These are phyloP conservation scores for Trichoderma lentiforme DNA, from an alignment of 2,329 filamentous ascomycete genomes.

Conservation along the genomic window DNA sequence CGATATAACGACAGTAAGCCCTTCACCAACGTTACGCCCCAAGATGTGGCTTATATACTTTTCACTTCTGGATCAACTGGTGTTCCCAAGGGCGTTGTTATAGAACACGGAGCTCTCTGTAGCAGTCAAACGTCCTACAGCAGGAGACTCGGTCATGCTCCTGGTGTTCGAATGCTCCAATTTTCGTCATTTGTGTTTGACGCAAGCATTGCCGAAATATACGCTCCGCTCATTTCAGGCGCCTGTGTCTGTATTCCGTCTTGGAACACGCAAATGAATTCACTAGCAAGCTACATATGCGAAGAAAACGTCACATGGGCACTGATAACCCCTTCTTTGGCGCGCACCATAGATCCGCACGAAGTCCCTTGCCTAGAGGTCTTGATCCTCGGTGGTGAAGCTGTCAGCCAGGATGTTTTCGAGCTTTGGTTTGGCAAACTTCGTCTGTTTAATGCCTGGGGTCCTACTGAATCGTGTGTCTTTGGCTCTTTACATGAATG, in stretches of 20 bases:
- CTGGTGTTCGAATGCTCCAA: slow-evolving; percentile 16
- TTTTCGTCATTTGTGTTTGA: slow-evolving; percentile 19
- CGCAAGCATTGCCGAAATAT: slow-evolving; percentile 14
- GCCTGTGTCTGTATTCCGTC: slow-evolving; percentile 20
- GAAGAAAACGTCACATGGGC: slow-evolving; percentile 12
- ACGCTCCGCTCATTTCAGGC: slow-evolving; percentile 6
- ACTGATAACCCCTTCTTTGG: slow-evolving; percentile 16
- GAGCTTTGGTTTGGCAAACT: slow-evolving; percentile 18
- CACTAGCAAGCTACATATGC: slow-evolving; percentile 4
- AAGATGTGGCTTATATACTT: slow-evolving; percentile 19
- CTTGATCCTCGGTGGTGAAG: slow-evolving; percentile 17
- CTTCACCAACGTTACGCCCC: neutral
- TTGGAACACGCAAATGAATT: slow-evolving; percentile 13
- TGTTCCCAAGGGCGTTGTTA: slow-evolving; percentile 23
- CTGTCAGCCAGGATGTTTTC: slow-evolving; percentile 16
- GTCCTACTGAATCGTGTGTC: slow-evolving; percentile 18
- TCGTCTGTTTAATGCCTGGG: slow-evolving; percentile 16
- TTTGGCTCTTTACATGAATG: slow-evolving; percentile 15
- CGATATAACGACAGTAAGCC: slow-evolving; percentile 35
- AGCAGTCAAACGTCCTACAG: slow-evolving; percentile 6
- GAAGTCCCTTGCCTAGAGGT: slow-evolving; percentile 16
- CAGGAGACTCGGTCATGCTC: neutral
- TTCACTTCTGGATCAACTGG: slow-evolving; percentile 25
- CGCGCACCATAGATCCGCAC: slow-evolving; percentile 22
- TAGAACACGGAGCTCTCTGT: slow-evolving; percentile 19